Evolutionary conservation across 2,329 filamentous ascomycete genomes (phyloP).

Genomic region (Hypoxylon sp.): DNA sequence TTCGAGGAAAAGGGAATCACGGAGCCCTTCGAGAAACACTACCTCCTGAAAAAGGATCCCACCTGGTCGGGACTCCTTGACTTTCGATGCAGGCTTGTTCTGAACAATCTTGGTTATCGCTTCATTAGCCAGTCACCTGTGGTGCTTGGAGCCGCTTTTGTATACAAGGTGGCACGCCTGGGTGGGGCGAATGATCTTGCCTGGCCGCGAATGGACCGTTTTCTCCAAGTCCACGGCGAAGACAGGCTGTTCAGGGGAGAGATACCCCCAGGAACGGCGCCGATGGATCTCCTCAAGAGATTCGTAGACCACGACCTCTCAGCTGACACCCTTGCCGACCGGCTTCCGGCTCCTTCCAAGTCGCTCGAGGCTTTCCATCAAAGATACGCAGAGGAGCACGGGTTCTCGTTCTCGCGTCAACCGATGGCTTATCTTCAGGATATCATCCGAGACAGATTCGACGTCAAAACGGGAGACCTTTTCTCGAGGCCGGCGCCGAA

Average conservation of each 20-base stretch:
- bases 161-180: conserved; percentile 34
- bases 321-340: neutral
- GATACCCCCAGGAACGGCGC: neutral
- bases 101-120: conserved; percentile 37
- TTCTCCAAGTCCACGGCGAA: conserved; percentile 22
- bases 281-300: conserved; percentile 11
- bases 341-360: conserved; percentile 1
- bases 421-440: conserved; percentile 19
- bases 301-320: conserved; percentile 11
- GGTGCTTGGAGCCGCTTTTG: conserved; percentile 36
- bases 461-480: conserved; percentile 1
- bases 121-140: conserved; percentile 35
- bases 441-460: conserved; percentile 18
- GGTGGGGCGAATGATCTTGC: conserved; percentile 8
- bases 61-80: conserved; percentile 41
- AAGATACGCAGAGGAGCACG: conserved; percentile 7
- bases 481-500: neutral
- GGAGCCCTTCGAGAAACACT: conserved; percentile 32
- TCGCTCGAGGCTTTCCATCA: conserved; percentile 12
- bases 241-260: conserved; percentile 13
- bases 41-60: conserved; percentile 37
- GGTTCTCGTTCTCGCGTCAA: conserved; percentile 2
- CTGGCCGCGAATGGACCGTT: conserved; percentile 37
- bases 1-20: conserved; percentile 19
- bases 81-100: conserved; percentile 37